phyloP scores from a whole-genome alignment of 352 stramenopile genomes.

The Pythium phragmiticola region DNA sequence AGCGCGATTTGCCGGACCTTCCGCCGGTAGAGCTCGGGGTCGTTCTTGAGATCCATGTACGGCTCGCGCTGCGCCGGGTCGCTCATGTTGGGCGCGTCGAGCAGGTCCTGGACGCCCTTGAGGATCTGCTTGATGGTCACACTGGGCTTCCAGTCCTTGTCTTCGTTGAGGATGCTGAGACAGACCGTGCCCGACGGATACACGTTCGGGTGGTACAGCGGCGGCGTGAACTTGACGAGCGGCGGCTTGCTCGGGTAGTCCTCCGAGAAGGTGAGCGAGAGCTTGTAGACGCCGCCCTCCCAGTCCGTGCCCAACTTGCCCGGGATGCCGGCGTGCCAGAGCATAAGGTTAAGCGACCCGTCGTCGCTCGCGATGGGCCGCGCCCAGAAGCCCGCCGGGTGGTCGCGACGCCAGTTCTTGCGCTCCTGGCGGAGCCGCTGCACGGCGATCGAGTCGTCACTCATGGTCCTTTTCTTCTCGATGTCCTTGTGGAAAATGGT shows the following conservation, averaged over 20 bases:
- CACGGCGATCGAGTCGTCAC: constrained; percentile 88
- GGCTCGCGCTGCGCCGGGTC: constrained; percentile 85
- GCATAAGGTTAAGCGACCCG: constrained; percentile 96
- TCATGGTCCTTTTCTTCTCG: constrained; percentile 36
- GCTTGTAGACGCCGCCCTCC: constrained; percentile 97
- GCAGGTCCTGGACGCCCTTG: constrained; percentile 93
- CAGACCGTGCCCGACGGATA: constrained; percentile 98
- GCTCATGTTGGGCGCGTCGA: constrained; percentile 87
- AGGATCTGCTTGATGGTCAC: constrained; percentile 98
- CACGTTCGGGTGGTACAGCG: constrained; percentile 97
- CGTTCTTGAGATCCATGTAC: constrained; percentile 89
- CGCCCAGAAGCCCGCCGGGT: constrained; percentile 97
- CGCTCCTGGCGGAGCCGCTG: constrained; percentile 91
- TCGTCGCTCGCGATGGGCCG: constrained; percentile 91
- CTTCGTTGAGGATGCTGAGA: constrained; percentile 98
- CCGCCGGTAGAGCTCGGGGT: constrained; percentile 87
- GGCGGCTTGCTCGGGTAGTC: constrained; percentile 98
- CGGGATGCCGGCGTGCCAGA: constrained; percentile 96
- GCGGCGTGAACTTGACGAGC: constrained; percentile 97
- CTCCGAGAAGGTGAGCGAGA: constrained; percentile 96
- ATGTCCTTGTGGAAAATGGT: constrained; percentile 7
- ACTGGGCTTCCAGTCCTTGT: constrained; percentile 98
- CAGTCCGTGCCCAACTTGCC: constrained; percentile 95
- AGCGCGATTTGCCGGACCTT: constrained; percentile 82
- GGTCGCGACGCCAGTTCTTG: constrained; percentile 94